Percentiles rank a stretch among this genome's conserved stretches.
phyloP scores from a whole-genome alignment of 225 moss, liverwort and hornwort genomes.

The Pseudoscleropodium purum region DNA sequence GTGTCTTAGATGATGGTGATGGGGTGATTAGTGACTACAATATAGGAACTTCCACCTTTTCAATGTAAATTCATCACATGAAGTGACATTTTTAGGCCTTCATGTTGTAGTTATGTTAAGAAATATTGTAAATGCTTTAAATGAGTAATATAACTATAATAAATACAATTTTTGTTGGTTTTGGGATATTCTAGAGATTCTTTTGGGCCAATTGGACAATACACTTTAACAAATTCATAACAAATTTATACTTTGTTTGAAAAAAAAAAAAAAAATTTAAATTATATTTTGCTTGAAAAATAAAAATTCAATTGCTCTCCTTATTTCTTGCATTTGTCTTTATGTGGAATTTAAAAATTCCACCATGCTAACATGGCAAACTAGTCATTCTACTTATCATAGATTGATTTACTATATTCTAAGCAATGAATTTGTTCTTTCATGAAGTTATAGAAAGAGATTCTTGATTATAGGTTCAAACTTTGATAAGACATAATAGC shows the following conservation, averaged over 20 bases:
- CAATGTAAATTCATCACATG: too few relatives aligned
- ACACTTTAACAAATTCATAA: too few relatives aligned
- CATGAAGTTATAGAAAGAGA: not conserved
- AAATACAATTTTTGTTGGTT: too few relatives aligned
- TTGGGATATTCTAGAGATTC: fast-evolving
- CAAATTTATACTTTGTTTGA: fast-evolving
- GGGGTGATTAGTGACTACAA: too few relatives aligned
- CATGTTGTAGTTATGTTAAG: too few relatives aligned
- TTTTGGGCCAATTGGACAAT: not conserved
- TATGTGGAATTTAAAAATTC: not conserved
- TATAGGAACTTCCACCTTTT: too few relatives aligned
- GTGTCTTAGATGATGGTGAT: too few relatives aligned
- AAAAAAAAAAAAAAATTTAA: too few relatives aligned
- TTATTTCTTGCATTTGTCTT: not conserved
- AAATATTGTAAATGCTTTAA: too few relatives aligned
- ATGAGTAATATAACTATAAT: too few relatives aligned
- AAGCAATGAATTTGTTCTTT: not conserved
- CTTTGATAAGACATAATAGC: not conserved
- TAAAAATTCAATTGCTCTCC: too few relatives aligned
- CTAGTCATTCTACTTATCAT: not conserved
- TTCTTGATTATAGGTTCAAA: not conserved
- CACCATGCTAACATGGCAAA: fast-evolving
- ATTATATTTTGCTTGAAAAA: fast-evolving
- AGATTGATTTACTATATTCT: fast-evolving
- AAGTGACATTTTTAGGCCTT: too few relatives aligned